A percentile compares a stretch with the other conserved stretches of the same genome.
Evolutionary conservation across 768 basidiomycete species (phyloP).

Genomic region (Epithele typhae): DNA sequence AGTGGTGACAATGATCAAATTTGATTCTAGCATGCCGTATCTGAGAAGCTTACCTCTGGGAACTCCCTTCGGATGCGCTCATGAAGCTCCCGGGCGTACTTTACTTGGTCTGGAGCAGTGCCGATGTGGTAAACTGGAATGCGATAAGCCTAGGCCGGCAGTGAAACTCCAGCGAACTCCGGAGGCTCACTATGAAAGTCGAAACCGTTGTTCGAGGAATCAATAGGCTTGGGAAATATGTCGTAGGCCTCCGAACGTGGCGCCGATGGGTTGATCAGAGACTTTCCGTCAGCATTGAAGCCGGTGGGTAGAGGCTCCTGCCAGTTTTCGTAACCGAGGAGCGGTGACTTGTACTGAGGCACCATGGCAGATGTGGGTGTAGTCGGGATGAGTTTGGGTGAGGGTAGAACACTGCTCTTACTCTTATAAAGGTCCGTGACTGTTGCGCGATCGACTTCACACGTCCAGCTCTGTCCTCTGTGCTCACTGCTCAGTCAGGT

Average conservation of each 20-base stretch:
- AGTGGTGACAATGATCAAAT: neutral
- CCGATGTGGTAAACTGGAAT: constrained; percentile 60
- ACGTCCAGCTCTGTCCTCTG: too few species aligned
- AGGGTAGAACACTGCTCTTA: too few species aligned
- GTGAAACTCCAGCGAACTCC: neutral
- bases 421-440: too few species aligned
- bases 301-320: constrained; percentile 32
- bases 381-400: too few species aligned
- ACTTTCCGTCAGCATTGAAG: constrained; percentile 54
- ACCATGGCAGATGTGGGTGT: too few species aligned
- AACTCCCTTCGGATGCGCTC: constrained; percentile 60
- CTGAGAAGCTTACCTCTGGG: constrained; percentile 46
- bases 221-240: constrained; percentile 51
- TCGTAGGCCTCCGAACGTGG: constrained; percentile 49
- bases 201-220: constrained; percentile 52
- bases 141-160: neutral
- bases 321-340: constrained; percentile 25
- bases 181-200: constrained; percentile 63
- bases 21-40: neutral
- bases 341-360: constrained; percentile 20
- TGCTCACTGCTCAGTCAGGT: too few species aligned
- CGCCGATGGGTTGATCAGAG: constrained; percentile 43
- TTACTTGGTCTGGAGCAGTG: constrained; percentile 34
- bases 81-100: constrained; percentile 52
- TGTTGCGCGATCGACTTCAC: too few species aligned